Evolutionary conservation across 495 filamentous ascomycete species (phyloP).

Genomic region (Penicillium desertorum): DNA sequence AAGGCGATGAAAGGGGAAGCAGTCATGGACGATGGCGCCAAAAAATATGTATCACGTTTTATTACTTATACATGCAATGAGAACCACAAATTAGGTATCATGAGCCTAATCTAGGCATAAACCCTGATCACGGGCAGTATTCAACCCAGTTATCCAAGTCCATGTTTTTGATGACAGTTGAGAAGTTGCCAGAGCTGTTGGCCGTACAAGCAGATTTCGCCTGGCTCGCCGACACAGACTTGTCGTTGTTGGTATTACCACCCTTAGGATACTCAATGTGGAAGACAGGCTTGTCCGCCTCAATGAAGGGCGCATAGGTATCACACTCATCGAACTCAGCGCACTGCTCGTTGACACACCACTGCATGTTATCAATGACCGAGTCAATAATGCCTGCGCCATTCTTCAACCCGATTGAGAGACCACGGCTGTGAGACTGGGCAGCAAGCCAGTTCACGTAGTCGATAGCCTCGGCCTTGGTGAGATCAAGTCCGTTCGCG

Average conservation of each 20-base stretch:
- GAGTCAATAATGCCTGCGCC: slow-evolving; percentile 55
- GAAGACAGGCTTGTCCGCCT: slow-evolving; percentile 66
- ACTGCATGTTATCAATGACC: slow-evolving; percentile 59
- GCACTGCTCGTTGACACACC: slow-evolving; percentile 74
- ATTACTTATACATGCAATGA: slow-evolving; percentile 17
- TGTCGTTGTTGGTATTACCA: slow-evolving; percentile 39
- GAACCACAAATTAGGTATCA: background rate
- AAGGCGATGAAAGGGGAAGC: background rate
- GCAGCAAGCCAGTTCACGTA: slow-evolving; percentile 60
- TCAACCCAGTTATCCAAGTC: slow-evolving; percentile 59
- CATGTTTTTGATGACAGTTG: slow-evolving; percentile 65
- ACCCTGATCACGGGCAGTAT: slow-evolving; percentile 35
- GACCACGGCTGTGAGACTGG: slow-evolving; percentile 45
- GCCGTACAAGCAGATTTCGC: slow-evolving; percentile 40
- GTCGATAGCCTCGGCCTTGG: slow-evolving; percentile 51
- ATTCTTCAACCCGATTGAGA: slow-evolving; percentile 68
- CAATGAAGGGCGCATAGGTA: slow-evolving; percentile 55
- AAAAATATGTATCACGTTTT: slow-evolving; percentile 4
- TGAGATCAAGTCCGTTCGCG: slow-evolving; percentile 57
- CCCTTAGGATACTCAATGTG: slow-evolving; percentile 68
- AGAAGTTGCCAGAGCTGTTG: slow-evolving; percentile 48
- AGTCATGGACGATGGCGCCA: background rate
- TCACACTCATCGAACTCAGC: slow-evolving; percentile 58
- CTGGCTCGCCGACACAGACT: slow-evolving; percentile 27
- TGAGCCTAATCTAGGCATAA: background rate